Conservation (phyloP, 2,329 filamentous ascomycete genomes). For the Alternaria sp. region DNA sequence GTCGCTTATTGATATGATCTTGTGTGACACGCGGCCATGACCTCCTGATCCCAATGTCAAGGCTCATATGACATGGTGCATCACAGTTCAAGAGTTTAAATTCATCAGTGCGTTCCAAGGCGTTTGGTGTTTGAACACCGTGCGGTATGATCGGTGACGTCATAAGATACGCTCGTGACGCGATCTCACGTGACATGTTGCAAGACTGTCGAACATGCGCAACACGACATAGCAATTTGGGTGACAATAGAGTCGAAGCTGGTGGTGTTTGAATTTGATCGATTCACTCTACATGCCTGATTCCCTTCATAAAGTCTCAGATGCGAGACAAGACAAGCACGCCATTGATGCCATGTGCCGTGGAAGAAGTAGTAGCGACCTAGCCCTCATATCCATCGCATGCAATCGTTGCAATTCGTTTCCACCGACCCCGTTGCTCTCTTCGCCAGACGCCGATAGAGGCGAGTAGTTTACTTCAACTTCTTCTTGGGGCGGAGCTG, state of each 20-base stretch:
- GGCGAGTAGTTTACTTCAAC: conserved; percentile 77
- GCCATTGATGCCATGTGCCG: conserved; percentile 32
- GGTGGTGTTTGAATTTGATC: conserved; percentile 34
- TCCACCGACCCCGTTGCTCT: conserved; percentile 27
- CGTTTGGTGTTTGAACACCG: not conserved
- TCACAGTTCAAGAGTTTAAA: not conserved
- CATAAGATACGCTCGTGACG: conserved; percentile 3
- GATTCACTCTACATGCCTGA: conserved; percentile 46
- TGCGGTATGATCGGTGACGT: not conserved
- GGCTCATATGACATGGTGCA: not conserved
- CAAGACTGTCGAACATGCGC: not conserved
- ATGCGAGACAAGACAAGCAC: conserved; percentile 36
- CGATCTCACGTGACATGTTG: conserved; percentile 11
- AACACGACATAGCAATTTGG: not conserved
- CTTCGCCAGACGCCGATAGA: conserved; percentile 44
- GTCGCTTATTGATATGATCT: not conserved
- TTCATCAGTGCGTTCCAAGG: not conserved
- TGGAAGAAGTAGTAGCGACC: conserved; percentile 26
- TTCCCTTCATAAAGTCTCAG: conserved; percentile 32
- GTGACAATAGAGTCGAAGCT: conserved; percentile 3
- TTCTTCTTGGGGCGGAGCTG: conserved; percentile 99
- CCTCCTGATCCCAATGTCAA: accelerated
- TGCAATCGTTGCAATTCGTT: conserved; percentile 43
- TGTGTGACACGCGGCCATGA: not conserved
- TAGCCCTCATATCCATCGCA: conserved; percentile 36